These are phyloP conservation scores for Vicia faba DNA, from an alignment of 306 rosid species.

Conservation along the genomic window DNA sequence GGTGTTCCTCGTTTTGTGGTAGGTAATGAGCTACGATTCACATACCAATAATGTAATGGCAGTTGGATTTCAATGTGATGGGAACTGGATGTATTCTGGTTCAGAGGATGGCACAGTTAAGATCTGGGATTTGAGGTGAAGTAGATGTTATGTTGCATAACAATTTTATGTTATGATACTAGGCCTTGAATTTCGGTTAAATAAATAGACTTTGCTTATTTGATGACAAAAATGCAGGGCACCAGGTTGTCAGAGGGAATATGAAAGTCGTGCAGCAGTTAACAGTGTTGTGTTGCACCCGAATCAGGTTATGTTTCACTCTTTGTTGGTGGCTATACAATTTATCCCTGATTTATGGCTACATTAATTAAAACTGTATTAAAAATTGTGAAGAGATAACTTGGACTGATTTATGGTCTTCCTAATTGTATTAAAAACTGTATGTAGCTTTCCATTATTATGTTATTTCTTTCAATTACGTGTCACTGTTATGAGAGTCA, in stretches of 20 bases:
- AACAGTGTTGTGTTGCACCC: constrained; percentile 98
- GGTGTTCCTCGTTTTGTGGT: constrained; percentile 31
- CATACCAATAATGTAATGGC: constrained; percentile 98
- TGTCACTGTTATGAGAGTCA: constrained; percentile 17
- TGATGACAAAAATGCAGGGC: constrained; percentile 63
- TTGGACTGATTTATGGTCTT: constrained; percentile 18
- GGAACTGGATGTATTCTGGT: constrained; percentile 99
- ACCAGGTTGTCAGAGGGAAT: constrained; percentile 97
- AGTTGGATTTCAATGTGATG: constrained; percentile 98
- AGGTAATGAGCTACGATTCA: constrained; percentile 96
- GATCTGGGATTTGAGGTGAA: constrained; percentile 97
- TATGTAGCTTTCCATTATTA: constrained; percentile 13
- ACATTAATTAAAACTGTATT: neutral
- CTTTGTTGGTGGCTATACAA: constrained; percentile 26
- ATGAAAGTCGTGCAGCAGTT: constrained; percentile 98
- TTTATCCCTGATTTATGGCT: constrained; percentile 5
- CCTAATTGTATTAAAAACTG: no score
- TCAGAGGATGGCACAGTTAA: constrained; percentile 99
- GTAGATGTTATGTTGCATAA: neutral
- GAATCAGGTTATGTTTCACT: constrained; percentile 70
- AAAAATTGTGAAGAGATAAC: constrained; percentile 17
- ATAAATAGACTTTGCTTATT: constrained; percentile 32
- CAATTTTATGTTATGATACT: constrained; percentile 4
- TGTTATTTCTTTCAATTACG: constrained; percentile 15
- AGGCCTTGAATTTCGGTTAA: constrained; percentile 15